Base-by-base conservation (phyloP, 148 eudicot species). In the Vaccinium myrtillus region DNA sequence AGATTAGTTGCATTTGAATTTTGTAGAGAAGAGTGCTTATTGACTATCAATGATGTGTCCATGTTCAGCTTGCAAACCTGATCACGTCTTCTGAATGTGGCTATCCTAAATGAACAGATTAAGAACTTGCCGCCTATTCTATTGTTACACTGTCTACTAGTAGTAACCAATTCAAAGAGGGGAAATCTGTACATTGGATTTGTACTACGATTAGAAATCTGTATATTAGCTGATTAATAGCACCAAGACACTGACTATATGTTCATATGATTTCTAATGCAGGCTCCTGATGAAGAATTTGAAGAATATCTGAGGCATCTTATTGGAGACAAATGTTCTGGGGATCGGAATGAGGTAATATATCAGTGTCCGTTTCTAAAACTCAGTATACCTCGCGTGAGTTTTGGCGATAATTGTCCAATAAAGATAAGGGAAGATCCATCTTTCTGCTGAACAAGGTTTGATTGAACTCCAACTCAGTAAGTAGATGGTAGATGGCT, bases 271-370 rank as follows among this genome's bases (percentile, higher is more conserved):
- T 84, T 39, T 76, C 81, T 82, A 85, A 46, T 59, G 75, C 88
- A 97, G 99, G 99, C 98, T 82, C 99, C 98, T 39, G 98, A 97
- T 88, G 99, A 97, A 91, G 99, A 97, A 87, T 97, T 94, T 87
- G 98, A 97, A 86, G 98, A 97, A 91, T 92, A 93, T 82, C 91
- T 95, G 10, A 88, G 93, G 71, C 94, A 87, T 87, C 89, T 92
- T 9, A 87, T 91, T 77, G 93, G 92, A 79, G 93, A 92, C 83
- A 92, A 90, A 81, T 90, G 92, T 86, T 90, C 93, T 76, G 99
- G 98, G 75, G 94, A 92, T 81, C 87, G 91, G 27, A 96, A 96
- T 87, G 97, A 96, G 99, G 98, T 94, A 80, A 73, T 25, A n/a
- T 50, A 55, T 51, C 21, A 27, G 43, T n/a, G 3, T 58, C 53